A percentile compares a stretch with the other conserved stretches of the same genome.
Evolutionary conservation across 176 grass and related monocot species (phyloP).

Genomic region (Oryza glaberrima): DNA sequence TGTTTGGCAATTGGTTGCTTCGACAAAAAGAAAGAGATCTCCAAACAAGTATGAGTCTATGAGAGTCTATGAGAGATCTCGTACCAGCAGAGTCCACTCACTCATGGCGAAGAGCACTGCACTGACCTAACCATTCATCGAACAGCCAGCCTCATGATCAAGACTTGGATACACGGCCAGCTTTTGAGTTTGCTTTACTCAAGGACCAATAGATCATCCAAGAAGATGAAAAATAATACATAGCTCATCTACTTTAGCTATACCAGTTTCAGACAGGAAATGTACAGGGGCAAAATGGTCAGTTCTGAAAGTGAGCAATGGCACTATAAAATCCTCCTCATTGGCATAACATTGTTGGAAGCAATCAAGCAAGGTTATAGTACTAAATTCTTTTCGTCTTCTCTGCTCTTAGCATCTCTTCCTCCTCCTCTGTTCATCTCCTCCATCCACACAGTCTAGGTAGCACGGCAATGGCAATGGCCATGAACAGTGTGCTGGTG

Average conservation of each 20-base stretch:
- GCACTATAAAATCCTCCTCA: conserved; percentile 37
- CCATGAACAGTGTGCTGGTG: conserved; percentile 34
- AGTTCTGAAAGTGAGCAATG: background rate
- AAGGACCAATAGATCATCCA: conserved; percentile 30
- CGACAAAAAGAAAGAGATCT: conserved; percentile 47
- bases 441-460: background rate
- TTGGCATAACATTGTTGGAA: conserved; percentile 25
- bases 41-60: background rate
- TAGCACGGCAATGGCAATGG: conserved; percentile 18
- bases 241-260: background rate
- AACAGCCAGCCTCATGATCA: conserved; percentile 62
- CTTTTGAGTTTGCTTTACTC: conserved; percentile 81
- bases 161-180: conserved; percentile 65
- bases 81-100: conserved; percentile 47
- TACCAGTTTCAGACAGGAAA: background rate
- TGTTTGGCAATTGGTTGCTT: conserved; percentile 27
- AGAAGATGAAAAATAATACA: background rate
- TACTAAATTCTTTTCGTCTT: conserved; percentile 46
- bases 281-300: conserved; percentile 33
- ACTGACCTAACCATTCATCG: background rate
- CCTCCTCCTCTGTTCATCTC: background rate
- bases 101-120: background rate
- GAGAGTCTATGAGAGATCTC: background rate
- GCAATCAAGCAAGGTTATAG: conserved; percentile 19
- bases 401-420: conserved; percentile 45